These are phyloP conservation scores for Komagataella kurtzmanii DNA, from an alignment of 805 yeast genomes.

Conservation along the genomic window DNA sequence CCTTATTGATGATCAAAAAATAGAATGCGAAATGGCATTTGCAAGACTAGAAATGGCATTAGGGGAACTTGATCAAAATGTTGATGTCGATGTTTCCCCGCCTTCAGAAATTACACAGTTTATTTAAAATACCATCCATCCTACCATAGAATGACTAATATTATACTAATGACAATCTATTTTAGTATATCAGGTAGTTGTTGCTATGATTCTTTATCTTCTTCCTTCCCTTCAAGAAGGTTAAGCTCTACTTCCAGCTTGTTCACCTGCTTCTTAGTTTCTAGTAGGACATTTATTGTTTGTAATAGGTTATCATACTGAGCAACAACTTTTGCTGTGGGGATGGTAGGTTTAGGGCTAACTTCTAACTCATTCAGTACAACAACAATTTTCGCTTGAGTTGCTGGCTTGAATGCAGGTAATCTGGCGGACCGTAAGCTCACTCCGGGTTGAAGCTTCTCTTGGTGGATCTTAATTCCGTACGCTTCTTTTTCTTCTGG, in stretches of 20 bases:
- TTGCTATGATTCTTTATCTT: neutral
- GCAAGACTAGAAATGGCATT: neutral
- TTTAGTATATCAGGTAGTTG: neutral
- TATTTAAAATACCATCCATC: neutral
- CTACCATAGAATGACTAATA: neutral
- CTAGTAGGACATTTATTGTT: conserved; percentile 59
- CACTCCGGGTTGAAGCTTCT: conserved; percentile 69
- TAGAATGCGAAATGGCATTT: neutral
- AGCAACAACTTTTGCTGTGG: conserved; percentile 65
- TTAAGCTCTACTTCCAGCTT: conserved; percentile 71
- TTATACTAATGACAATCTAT: neutral
- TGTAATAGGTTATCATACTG: conserved; percentile 66
- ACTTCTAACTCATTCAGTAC: conserved; percentile 68
- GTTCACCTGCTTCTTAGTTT: conserved; percentile 77
- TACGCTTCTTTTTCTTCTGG: conserved; percentile 72
- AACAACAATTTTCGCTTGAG: conserved; percentile 46
- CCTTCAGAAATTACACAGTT: neutral
- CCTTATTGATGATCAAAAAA: neutral
- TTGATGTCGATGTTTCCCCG: neutral
- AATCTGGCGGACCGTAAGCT: conserved; percentile 68
- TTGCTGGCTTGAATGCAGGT: conserved; percentile 65
- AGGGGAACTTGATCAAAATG: neutral
- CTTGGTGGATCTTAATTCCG: conserved; percentile 73
- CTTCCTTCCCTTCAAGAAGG: conserved; percentile 24
- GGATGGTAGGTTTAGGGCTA: conserved; percentile 76